Base-by-base conservation (phyloP, 1,284 basidiomycete genomes). In the Trametes versicolor region DNA sequence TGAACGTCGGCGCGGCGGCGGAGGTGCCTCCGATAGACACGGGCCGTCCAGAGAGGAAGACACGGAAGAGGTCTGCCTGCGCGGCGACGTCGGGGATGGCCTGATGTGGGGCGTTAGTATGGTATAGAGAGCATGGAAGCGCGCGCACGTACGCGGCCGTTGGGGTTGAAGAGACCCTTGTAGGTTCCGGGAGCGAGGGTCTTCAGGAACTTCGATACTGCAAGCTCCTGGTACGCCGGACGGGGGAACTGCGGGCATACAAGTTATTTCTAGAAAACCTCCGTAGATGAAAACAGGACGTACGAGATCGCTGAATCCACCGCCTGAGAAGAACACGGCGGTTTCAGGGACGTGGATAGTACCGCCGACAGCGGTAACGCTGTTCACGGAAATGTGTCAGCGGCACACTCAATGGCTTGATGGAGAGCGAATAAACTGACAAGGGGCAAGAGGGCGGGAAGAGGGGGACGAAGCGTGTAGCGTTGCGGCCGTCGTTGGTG, bases 271-370 rank as follows among this genome's bases (percentile, higher is more conserved):
- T 19, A 25, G 19, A 36, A 13, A 9, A 2, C 29, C 13, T 36
- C 4, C 21, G 15, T 27, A 29, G 10, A 49, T 27, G 32, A 34
- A 36, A 7, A 34, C 7, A 4, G 29, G 48, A 74, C 79, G 70
- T 62, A 87, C 85, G 60, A 84, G 82, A 72, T 89, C 81, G 71
- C 85, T 87, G 78, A 91, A 91, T 3, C 91, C 91, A 62, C 90
- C 91, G 9, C 91, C 90, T 48, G 87, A 88, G 74, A 87, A 87
- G 70, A 66, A 74, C 0, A 83, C 81, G 0, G 85, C 87, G 7
- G 79, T 80, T 75, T 91, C 88, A 0, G 87, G 87, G n/a, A 89
- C 78, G 50, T 81, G 70, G 23, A 77, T 74, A 0, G 88, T 90
- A 8, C 82, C 88, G 43, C 89, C 89, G 6, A 91, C 89, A 0